phyloP scores from a whole-genome alignment of 495 filamentous ascomycete genomes.

The Penicillium crystallinum region DNA sequence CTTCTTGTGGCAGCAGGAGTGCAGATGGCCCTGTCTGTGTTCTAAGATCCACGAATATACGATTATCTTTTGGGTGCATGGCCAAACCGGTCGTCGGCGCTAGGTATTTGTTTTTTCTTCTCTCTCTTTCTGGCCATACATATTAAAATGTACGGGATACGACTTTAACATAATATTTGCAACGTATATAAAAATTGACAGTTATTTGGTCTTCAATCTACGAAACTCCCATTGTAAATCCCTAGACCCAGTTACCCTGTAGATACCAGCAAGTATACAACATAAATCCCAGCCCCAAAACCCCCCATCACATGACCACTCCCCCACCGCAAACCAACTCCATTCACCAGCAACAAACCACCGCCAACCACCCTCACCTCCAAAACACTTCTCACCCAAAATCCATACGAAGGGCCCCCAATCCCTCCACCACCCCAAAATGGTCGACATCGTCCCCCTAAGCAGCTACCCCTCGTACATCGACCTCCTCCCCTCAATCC shows the following conservation, averaged over 20 bases:
- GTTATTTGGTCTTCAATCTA: not conserved
- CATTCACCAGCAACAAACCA: not conserved
- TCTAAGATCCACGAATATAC: conserved; percentile 18
- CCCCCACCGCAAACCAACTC: conserved; percentile 8
- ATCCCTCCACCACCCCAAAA: conserved; percentile 20
- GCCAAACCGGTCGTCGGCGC: conserved; percentile 2
- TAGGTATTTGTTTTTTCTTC: not conserved
- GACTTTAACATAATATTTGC: not conserved
- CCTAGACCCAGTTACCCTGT: no score
- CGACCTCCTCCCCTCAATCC: conserved; percentile 80
- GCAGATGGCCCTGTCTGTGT: conserved; percentile 20
- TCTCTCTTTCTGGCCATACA: not conserved
- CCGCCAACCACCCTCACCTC: not conserved
- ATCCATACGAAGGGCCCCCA: not conserved
- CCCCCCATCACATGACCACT: conserved; percentile 13
- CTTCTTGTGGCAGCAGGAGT: conserved; percentile 23
- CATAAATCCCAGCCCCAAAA: not conserved
- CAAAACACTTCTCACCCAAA: not conserved
- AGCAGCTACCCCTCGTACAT: conserved; percentile 47
- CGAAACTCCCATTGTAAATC: no score
- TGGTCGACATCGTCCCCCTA: conserved; percentile 50
- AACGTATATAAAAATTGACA: not conserved
- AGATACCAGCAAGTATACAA: not conserved
- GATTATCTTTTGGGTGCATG: conserved; percentile 7
- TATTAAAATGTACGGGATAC: not conserved